A percentile compares a stretch with the other conserved stretches of the same genome.
These are phyloP conservation scores for Sclerotinia glacialis DNA, from an alignment of 2,329 filamentous ascomycete genomes.

Conservation along the genomic window DNA sequence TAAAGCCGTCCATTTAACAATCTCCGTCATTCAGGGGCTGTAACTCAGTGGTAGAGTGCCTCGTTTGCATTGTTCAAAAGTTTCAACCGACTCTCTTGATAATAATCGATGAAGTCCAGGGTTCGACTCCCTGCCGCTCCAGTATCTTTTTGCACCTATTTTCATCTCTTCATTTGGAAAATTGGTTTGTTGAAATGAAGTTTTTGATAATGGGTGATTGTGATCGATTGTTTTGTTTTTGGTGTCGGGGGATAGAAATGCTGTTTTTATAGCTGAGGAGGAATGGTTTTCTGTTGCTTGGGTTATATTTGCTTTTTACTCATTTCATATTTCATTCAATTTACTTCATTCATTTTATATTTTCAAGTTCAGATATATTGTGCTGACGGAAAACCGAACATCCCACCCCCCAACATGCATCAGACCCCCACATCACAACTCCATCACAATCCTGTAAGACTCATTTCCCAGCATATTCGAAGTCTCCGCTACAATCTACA, in stretches of 20 bases:
- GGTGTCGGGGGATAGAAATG: not conserved
- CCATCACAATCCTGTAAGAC: not conserved
- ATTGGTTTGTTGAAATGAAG: no score
- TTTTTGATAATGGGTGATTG: no score
- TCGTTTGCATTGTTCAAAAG: not conserved
- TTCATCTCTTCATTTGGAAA: not conserved
- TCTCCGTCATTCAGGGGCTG: not conserved
- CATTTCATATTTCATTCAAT: no score
- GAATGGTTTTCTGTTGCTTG: no score
- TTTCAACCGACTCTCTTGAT: not conserved
- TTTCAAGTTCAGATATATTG: no score
- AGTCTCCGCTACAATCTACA: not conserved
- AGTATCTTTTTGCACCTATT: not conserved
- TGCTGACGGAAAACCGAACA: no score
- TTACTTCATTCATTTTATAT: no score
- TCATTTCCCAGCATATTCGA: not conserved
- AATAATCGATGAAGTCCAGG: conserved; percentile 3
- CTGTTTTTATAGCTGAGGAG: no score
- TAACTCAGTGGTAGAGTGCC: conserved; percentile 14
- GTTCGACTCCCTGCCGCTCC: conserved; percentile 15
- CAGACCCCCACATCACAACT: not conserved
- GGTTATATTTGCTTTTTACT: no score
- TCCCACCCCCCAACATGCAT: no score
- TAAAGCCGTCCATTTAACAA: not conserved
- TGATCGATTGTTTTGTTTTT: not conserved